Conservation (phyloP, 2,329 filamentous ascomycete genomes). For the Pseudocercospora macadamiae region DNA sequence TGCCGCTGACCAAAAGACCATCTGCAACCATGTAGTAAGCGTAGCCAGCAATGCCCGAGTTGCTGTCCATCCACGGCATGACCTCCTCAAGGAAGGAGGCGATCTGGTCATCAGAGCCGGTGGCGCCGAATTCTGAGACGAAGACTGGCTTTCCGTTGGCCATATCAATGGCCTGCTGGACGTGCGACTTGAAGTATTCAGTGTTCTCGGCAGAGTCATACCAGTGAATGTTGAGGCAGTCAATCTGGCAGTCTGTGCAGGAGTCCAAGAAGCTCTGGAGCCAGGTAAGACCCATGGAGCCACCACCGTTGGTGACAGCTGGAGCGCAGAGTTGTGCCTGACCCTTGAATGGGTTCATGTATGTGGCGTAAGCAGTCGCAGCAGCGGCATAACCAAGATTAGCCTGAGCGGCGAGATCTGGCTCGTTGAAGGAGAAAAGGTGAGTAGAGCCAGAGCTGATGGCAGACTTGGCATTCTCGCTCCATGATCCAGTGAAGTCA, state of each 20-base stretch:
- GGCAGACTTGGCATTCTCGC: constrained; percentile 53
- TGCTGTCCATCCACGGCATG: constrained; percentile 50
- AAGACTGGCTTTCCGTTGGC: constrained; percentile 52
- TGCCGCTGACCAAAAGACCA: constrained; percentile 40
- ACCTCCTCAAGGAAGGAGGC: constrained; percentile 55
- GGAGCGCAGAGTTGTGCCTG: constrained; percentile 61
- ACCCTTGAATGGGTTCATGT: constrained; percentile 60
- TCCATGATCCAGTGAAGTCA: constrained; percentile 56
- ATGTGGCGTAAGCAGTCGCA: constrained; percentile 56
- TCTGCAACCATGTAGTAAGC: constrained; percentile 42
- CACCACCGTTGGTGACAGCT: constrained; percentile 63
- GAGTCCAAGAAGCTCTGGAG: constrained; percentile 56
- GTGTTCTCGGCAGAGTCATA: constrained; percentile 56
- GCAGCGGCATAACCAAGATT: constrained; percentile 59
- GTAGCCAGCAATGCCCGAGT: constrained; percentile 46
- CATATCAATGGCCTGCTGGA: constrained; percentile 47
- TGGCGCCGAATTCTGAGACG: constrained; percentile 67
- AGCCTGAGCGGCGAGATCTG: constrained; percentile 63
- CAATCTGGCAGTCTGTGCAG: constrained; percentile 51
- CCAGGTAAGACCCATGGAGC: constrained; percentile 57
- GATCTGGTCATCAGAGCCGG: constrained; percentile 48
- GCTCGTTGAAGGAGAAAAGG: constrained; percentile 73
- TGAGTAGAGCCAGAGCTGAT: constrained; percentile 58
- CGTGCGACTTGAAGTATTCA: constrained; percentile 59
- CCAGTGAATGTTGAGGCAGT: constrained; percentile 68